Conservation (phyloP, 2,329 filamentous ascomycete genomes). For the Colletotrichum orchidophilum region DNA sequence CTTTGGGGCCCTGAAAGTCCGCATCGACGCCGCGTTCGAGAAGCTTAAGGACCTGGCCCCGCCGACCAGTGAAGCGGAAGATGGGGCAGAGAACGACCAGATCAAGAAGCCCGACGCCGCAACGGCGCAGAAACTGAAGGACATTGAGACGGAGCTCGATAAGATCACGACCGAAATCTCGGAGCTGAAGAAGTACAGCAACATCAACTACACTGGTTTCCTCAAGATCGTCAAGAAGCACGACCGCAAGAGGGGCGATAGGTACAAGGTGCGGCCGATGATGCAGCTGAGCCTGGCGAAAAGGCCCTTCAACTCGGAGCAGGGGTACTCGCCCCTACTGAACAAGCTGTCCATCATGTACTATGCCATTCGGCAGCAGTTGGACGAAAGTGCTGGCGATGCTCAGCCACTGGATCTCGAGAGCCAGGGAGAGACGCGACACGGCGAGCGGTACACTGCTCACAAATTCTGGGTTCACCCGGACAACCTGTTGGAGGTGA, state of each 20-base stretch:
- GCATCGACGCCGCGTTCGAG: slow-evolving; percentile 66
- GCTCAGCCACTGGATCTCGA: slow-evolving; percentile 55
- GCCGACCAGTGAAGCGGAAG: slow-evolving; percentile 5
- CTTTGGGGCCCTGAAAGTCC: slow-evolving; percentile 66
- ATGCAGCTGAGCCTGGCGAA: slow-evolving; percentile 90
- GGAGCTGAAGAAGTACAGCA: slow-evolving; percentile 93
- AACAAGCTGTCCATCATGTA: slow-evolving; percentile 96
- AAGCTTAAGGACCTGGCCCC: slow-evolving; percentile 83
- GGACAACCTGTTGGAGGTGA: slow-evolving; percentile 96
- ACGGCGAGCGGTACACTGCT: slow-evolving; percentile 80
- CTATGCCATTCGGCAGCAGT: slow-evolving; percentile 87
- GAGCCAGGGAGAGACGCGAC: slow-evolving; percentile 64
- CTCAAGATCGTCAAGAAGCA: slow-evolving; percentile 99
- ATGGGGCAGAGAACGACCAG: slow-evolving; percentile 61
- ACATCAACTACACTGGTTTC: slow-evolving; percentile 97
- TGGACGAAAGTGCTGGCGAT: slow-evolving; percentile 66
- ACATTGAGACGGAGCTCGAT: slow-evolving; percentile 84
- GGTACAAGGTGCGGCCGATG: slow-evolving; percentile 90
- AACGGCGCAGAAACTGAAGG: slow-evolving; percentile 64
- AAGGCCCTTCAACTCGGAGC: slow-evolving; percentile 92
- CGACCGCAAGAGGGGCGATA: slow-evolving; percentile 87
- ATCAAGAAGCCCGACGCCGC: slow-evolving; percentile 59
- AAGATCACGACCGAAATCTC: slow-evolving; percentile 88
- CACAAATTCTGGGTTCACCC: slow-evolving; percentile 98
- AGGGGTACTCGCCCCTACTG: slow-evolving; percentile 86